A percentile compares a stretch with the other conserved stretches of the same genome.
phyloP scores from a whole-genome alignment of 2,329 filamentous ascomycete genomes.

The Fusarium kyushuense region DNA sequence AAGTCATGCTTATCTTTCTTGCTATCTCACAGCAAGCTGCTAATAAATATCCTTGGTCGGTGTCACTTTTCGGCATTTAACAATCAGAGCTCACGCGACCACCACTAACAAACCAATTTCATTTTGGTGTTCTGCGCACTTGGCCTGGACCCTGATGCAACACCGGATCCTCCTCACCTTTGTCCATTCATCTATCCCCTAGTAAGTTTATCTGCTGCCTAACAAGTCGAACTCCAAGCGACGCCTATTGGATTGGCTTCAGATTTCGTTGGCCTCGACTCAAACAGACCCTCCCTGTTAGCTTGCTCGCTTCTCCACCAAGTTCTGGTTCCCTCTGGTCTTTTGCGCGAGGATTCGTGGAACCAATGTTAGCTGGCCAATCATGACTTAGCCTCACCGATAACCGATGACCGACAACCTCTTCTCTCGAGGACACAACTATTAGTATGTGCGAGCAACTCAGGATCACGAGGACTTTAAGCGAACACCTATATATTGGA shows the following conservation, averaged over 20 bases:
- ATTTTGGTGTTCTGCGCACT: conserved; percentile 16
- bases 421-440: conserved; percentile 32
- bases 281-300: conserved; percentile 34
- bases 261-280: conserved; percentile 26
- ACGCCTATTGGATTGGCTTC: conserved; percentile 20
- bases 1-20: conserved; percentile 39
- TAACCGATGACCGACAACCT: conserved; percentile 47
- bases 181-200: conserved; percentile 40
- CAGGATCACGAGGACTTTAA: conserved; percentile 30
- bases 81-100: conserved; percentile 37
- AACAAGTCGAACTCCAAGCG: conserved; percentile 9
- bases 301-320: conserved; percentile 29
- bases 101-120: conserved; percentile 21
- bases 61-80: conserved; percentile 14
- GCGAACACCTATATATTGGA: conserved; percentile 7
- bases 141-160: conserved; percentile 33
- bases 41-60: conserved; percentile 15
- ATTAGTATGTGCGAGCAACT: conserved; percentile 30
- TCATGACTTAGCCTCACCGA: conserved; percentile 47
- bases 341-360: conserved; percentile 22
- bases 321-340: conserved; percentile 1
- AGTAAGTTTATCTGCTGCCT: conserved; percentile 22
- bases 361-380: conserved; percentile 43
- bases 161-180: background rate
- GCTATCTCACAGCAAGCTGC: conserved; percentile 18